Evolutionary conservation across 2,329 filamentous ascomycete species (phyloP), one percentile per base, ranked within the genome.

Genomic region (Thielaviopsis musarum): DNA sequence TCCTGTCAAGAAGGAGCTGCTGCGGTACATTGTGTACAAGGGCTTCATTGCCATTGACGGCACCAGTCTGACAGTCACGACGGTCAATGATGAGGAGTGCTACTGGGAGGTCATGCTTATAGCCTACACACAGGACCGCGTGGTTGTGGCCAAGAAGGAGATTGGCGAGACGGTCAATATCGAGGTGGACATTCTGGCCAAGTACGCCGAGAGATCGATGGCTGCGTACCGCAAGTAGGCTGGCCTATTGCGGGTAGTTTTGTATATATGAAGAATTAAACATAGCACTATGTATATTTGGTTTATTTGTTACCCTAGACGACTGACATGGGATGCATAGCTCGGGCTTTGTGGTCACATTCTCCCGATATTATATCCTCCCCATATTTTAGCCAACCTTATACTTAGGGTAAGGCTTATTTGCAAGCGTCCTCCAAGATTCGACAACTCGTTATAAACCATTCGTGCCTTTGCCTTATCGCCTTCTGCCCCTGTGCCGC

Each of bases 61-160:
- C 4, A 91, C 93, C 24, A 96, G 91, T 69, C 75, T 98, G 75
- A 98, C 93, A 0, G 80, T 98, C 1, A 97, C 91, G 2, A 79
- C 81, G 65, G 91, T 97, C 30, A 74, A 91, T 66, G 91, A 96
- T 70, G 78, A 69, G 3, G 80, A 82, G 64, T 84, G 85, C 51
- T 94, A 89, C 70, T 96, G 85, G 81, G 93, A 97, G 78, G 86
- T 98, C 56, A 98, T 98, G 93, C 77, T 98, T 63, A 96, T 98
- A 70, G 81, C 87, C 9, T 98, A 98, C 72, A 96, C 93, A 12
- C 93, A 97, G 74, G 88, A 91, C 72, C 87, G 87, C 71, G 84
- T 98, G 17, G 85, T 95, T 17, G 83, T 89, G 63, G 88, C 87
- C 2, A 76, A 75, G 57, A 96, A 96, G 79, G 76, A 80, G 71